Conservation (phyloP, 1,139 yeast genomes). For the Candida glucosophila region DNA sequence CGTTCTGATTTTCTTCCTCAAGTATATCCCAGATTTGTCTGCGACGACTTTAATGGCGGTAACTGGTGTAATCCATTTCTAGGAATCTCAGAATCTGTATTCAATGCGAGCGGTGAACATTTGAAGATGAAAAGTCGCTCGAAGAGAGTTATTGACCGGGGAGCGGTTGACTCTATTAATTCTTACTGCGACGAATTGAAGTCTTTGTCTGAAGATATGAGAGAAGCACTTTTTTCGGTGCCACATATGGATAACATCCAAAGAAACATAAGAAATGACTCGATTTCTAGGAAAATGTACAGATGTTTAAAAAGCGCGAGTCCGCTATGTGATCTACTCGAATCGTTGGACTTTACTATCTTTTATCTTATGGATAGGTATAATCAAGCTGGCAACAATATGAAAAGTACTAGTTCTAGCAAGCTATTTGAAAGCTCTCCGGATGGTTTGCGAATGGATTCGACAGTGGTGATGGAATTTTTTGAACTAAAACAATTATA, state of each 20-base stretch:
- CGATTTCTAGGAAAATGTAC: conserved; percentile 44
- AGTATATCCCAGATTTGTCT: conserved; percentile 57
- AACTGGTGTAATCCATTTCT: conserved; percentile 67
- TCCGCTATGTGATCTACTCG: conserved; percentile 43
- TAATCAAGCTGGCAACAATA: not conserved
- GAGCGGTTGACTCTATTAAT: conserved; percentile 32
- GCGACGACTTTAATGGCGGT: conserved; percentile 62
- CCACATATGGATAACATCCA: no score
- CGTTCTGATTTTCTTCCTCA: conserved; percentile 45
- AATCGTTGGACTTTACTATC: conserved; percentile 56
- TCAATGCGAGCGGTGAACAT: conserved; percentile 40
- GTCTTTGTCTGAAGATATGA: conserved; percentile 30
- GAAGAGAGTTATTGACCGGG: conserved; percentile 43
- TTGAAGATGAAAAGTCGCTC: conserved; percentile 34
- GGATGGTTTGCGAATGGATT: conserved; percentile 44
- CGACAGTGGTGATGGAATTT: conserved; percentile 65
- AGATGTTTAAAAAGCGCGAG: conserved; percentile 43
- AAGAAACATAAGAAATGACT: conserved; percentile 43
- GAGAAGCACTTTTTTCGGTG: conserved; percentile 29
- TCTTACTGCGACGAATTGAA: conserved; percentile 29
- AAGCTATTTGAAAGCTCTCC: conserved; percentile 43
- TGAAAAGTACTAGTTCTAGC: not conserved
- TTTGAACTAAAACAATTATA: conserved; percentile 66
- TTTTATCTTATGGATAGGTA: conserved; percentile 33
- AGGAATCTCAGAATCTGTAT: conserved; percentile 26